Evolutionary conservation across 2,329 filamentous ascomycete genomes (phyloP), one percentile per base, ranked within the genome.

Genomic region (Pseudogymnoascus sp.): DNA sequence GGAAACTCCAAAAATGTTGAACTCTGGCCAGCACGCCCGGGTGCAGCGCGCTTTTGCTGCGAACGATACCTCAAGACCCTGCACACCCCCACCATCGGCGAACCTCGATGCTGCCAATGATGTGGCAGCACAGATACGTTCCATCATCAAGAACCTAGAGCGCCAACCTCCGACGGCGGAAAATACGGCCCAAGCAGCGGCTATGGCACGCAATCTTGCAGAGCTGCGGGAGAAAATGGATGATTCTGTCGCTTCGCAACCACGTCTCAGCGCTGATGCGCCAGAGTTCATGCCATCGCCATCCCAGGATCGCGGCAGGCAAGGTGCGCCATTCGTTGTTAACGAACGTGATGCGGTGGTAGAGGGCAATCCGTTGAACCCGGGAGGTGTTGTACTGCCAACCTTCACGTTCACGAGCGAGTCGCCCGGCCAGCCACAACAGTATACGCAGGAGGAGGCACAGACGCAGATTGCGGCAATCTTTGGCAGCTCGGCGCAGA

Each of bases 151-250:
- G 29, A 55, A 29, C 29, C 48, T 55, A 8, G 48, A 55, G 15
- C 48, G 48, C 5, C 48, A 55, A 17, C 48, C 48, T 55, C 48
- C 48, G 5, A 55, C 48, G 4, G 48, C 48, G 7, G 48, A 33
- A 55, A 55, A 33, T 4, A 55, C 29, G 10, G 48, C 48, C 9
- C 48, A 55, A 15, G 48, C 48, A 3, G 48, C 29, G n/a, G 29
- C 29, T 29, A 55, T 55, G 48, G 48, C 48, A 55, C 48, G 29
- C 1, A 55, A 55, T 35, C 29, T 55, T n/a, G 48, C 29, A 2
- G 48, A 55, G 29, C n/a, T 55, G 48, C 17, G 48, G 9, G 48
- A 55, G n/a, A 55, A 21, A 15, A 55, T 55, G 48, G 48, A 55
- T 33, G 48, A 29, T 4, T 29, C 29, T 13, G 29, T n/a, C 29